Base-by-base conservation (phyloP, 2,329 filamentous ascomycete species). In the Purpureocillium lavendulum region DNA sequence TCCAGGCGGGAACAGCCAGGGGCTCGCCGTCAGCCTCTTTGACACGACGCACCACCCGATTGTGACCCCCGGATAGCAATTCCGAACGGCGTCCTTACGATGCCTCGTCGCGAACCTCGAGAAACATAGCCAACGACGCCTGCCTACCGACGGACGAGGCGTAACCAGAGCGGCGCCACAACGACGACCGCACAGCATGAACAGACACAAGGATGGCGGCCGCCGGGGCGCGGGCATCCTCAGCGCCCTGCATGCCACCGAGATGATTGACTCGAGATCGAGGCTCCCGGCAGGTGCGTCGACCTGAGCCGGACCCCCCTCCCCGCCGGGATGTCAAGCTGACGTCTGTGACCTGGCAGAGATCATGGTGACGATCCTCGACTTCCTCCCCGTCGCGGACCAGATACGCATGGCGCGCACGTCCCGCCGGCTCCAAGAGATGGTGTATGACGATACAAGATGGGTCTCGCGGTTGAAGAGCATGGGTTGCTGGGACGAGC, bases 371-470 rank as follows among this genome's bases (percentile, higher is more conserved):
- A 75, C 80, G 0, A 88, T 98, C 49, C 76, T 98, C 56, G 87
- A 96, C 57, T 88, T 94, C 65, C 77, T 97, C 30, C 84, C 87
- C 30, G 75, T 95, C 21, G 69, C 82, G 44, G 90, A 96, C 60
- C 81, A 94, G 53, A 76, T 97, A 58, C 79, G 80, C 49, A 90
- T 87, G 57, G 90, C 92, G 33, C 81, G 83, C 46, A 81, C 85
- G 17, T 95, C 87, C 42, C 84, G 78, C 56, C 84, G 87, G 44
- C 78, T 97, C 73, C 83, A 84, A 57, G 92, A 98, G 64, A 98
- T 98, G 89, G 89, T 96, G 3, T 98, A 97, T 63, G 92, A 98
- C 60, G 92, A 98, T 61, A 87, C 88, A 36, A 77, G 90, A 66
- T 98, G 92, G 92, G 84, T 97, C 30, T 80, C 86, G 47, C 77